These are phyloP conservation scores for Pseudonitzschia multistriata DNA, from an alignment of 108 stramenopile genomes.

Conservation along the genomic window DNA sequence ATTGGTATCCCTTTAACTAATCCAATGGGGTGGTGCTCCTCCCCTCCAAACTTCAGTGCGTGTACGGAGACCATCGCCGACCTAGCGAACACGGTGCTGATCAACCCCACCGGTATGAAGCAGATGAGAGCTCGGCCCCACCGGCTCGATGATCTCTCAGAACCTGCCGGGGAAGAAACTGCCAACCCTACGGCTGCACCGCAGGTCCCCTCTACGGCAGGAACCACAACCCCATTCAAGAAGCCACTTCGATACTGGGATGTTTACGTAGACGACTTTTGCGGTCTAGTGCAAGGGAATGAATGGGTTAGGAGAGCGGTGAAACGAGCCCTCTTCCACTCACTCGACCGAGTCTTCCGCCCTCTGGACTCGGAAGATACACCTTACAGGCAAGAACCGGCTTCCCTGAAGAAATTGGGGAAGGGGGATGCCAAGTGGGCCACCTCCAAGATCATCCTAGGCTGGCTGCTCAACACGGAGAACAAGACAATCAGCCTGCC, in stretches of 20 bases:
- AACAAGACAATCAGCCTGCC: slow-evolving; percentile 34
- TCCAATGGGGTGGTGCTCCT: no score
- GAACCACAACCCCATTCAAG: background rate
- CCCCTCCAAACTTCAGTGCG: no score
- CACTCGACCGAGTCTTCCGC: no score
- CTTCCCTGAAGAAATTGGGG: slow-evolving; percentile 33
- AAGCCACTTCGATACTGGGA: slow-evolving; percentile 25
- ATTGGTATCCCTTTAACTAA: no score
- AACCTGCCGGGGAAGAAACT: no score
- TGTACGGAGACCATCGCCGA: no score
- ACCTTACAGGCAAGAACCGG: slow-evolving; percentile 26
- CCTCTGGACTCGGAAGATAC: no score
- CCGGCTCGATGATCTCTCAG: slow-evolving; percentile 5
- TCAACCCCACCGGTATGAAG: no score
- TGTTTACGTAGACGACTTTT: slow-evolving; percentile 46
- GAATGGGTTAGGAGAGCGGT: background rate
- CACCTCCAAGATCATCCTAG: slow-evolving; percentile 34
- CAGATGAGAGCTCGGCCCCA: no score
- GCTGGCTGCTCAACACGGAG: slow-evolving; percentile 37
- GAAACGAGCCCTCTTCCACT: no score
- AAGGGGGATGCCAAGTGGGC: no score
- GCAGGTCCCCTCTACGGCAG: background rate
- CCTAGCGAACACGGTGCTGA: no score
- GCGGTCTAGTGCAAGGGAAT: slow-evolving; percentile 28
- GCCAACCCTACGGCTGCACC: background rate